Percentiles rank a stretch among this genome's conserved stretches.
These are phyloP conservation scores for Zostera marina DNA, from an alignment of 116 monocot species.

Conservation along the genomic window DNA sequence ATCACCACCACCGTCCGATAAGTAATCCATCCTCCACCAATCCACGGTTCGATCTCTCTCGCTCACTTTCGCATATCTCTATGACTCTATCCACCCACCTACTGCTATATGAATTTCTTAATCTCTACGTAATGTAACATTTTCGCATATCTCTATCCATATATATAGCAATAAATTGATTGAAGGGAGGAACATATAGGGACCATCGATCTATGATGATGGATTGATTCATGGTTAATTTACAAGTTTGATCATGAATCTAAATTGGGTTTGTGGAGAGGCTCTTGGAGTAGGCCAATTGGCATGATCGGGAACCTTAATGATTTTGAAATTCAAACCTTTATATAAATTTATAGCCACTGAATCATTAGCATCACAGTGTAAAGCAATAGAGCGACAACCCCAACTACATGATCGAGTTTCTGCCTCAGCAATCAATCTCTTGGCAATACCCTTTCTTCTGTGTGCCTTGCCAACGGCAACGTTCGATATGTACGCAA, in stretches of 20 bases:
- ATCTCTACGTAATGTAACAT: no score
- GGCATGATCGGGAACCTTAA: conserved; percentile 39
- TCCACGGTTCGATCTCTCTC: no score
- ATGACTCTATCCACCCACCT: no score
- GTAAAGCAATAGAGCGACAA: conserved; percentile 62
- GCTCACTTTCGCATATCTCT: no score
- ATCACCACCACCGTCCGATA: not conserved
- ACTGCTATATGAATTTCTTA: no score
- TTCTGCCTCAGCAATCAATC: conserved; percentile 41
- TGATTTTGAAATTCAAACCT: conserved; percentile 46
- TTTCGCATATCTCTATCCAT: no score
- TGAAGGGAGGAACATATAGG: no score
- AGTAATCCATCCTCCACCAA: no score
- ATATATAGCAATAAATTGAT: no score
- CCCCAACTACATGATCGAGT: conserved; percentile 55
- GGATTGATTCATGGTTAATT: no score
- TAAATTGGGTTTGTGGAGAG: conserved; percentile 28
- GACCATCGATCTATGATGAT: no score
- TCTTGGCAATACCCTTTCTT: conserved; percentile 62
- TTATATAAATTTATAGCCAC: conserved; percentile 52
- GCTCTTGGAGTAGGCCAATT: conserved; percentile 71
- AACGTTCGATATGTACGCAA: conserved; percentile 86
- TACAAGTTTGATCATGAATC: conserved; percentile 65
- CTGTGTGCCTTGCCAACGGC: conserved; percentile 55
- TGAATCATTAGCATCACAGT: conserved; percentile 53